Base-by-base conservation (phyloP, 768 basidiomycete genomes). In the Candolleomyces aberdarensis region DNA sequence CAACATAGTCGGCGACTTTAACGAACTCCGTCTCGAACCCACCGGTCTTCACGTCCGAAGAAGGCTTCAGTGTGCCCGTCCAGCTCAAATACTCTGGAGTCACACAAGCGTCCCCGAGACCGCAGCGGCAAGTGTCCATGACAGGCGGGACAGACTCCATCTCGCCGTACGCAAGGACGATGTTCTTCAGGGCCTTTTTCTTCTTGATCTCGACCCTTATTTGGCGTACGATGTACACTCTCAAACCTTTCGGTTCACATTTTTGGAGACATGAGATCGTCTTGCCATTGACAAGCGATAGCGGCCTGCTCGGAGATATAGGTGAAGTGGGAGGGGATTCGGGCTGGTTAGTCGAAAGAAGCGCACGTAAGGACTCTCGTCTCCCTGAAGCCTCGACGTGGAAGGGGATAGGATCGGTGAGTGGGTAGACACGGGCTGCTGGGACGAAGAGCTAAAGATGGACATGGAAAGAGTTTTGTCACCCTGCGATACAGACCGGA, bases 21-120 rank as follows among this genome's bases (percentile, higher is more conserved):
- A 81, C 74, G n/a, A 71, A 60, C 6, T 76, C 74, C 9, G 70
- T 76, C 36, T 61, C 66, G 70, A 88, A 88, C 8, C 82, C 74
- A 31, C 82, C 80, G 48, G 75, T 74, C 0, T 69, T 70, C 49
- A 79, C 69, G 43, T 79, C 73, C 17, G 74, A 65, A 11, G 67
- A 64, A 49, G 13, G 86, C 62, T 59, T 82, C 77, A n/a, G 86
- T 86, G 60, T 82, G 82, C 81, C 86, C 88, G 63, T 87, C 86
- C 5, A 88, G 72, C 63, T 80, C 10, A 61, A 73, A 41, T 61
- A 61, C 48, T 61, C 60, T 29, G 76, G 76, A 48, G 76, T 36
- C 36, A 36, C 36, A 36, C 36, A 70, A 26, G 66, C 64, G 51
- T 61, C 59, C 36, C 62, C 62, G 40, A 64, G 61, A 43, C 60